A percentile compares a stretch with the other conserved stretches of the same genome.
phyloP scores from a whole-genome alignment of 1,284 basidiomycete species.

The Schizophyllum amplum region DNA sequence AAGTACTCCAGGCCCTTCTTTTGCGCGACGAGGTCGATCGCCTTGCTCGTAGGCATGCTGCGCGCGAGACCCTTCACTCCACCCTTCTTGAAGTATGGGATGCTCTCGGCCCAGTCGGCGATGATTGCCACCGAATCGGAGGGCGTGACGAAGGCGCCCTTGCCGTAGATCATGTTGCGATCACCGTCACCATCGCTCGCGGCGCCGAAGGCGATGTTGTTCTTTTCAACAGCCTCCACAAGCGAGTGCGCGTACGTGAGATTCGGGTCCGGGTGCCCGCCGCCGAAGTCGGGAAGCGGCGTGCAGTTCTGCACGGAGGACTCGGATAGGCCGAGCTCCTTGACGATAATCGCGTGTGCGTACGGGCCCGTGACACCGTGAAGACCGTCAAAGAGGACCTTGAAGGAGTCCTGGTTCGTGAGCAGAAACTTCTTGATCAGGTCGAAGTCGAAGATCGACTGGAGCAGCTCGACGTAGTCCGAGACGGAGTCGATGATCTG shows the following conservation, averaged over 20 bases:
- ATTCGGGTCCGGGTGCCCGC: constrained; percentile 97
- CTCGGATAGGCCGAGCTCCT: constrained; percentile 75
- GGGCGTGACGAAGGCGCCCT: constrained; percentile 96
- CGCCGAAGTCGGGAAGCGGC: constrained; percentile 92
- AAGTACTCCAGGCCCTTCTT: constrained; percentile 92
- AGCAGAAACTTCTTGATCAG: constrained; percentile 89
- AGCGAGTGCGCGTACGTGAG: constrained; percentile 95
- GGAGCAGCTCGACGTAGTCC: constrained; percentile 82
- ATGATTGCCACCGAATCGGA: constrained; percentile 98
- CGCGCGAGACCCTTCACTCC: constrained; percentile 95
- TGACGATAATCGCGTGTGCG: constrained; percentile 83
- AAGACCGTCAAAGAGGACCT: constrained; percentile 92
- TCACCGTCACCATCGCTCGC: constrained; percentile 98
- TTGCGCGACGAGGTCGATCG: constrained; percentile 95
- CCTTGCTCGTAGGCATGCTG: constrained; percentile 95
- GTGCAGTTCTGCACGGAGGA: constrained; percentile 86
- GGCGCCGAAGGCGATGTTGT: constrained; percentile 89
- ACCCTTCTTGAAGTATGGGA: constrained; percentile 90
- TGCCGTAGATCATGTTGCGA: constrained; percentile 99
- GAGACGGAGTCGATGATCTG: constrained; percentile 91
- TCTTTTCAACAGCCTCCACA: constrained; percentile 85
- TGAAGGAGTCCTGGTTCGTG: constrained; percentile 60
- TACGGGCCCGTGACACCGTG: constrained; percentile 98
- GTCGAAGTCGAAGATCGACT: constrained; percentile 91
- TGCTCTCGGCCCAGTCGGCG: constrained; percentile 92